phyloP scores from a whole-genome alignment of 306 rosid genomes.

The Ammopiptanthus mongolicus region DNA sequence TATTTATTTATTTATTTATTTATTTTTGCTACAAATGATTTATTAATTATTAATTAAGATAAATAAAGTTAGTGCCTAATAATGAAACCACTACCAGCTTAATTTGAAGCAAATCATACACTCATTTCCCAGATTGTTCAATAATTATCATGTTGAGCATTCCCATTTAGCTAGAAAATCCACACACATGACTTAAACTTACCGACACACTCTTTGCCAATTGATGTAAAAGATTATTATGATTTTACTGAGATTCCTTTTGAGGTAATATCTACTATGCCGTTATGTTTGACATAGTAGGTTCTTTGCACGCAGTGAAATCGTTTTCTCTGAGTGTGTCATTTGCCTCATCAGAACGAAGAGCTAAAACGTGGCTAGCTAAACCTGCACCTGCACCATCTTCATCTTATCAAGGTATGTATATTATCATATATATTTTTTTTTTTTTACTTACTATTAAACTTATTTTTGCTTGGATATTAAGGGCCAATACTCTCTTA shows the following conservation, averaged over 20 bases:
- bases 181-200: neutral
- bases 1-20: neutral
- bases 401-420: slow-evolving; percentile 60
- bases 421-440: neutral
- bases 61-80: neutral
- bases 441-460: neutral
- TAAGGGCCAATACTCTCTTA: slow-evolving; percentile 17
- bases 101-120: neutral
- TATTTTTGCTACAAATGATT: neutral
- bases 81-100: neutral
- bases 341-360: slow-evolving; percentile 46
- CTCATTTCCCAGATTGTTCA: neutral
- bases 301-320: slow-evolving; percentile 48
- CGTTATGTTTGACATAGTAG: slow-evolving; percentile 3
- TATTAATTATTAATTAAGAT: no score
- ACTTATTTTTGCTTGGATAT: neutral
- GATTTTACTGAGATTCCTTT: neutral
- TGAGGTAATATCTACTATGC: neutral
- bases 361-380: slow-evolving; percentile 28
- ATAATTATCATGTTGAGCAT: no score
- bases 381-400: slow-evolving; percentile 50
- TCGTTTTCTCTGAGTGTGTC: slow-evolving; percentile 45
- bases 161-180: neutral
- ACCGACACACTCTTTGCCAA: neutral
- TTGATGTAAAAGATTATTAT: neutral